Conservation (phyloP, 306 rosid species). For the Dicorynia guianensis region DNA sequence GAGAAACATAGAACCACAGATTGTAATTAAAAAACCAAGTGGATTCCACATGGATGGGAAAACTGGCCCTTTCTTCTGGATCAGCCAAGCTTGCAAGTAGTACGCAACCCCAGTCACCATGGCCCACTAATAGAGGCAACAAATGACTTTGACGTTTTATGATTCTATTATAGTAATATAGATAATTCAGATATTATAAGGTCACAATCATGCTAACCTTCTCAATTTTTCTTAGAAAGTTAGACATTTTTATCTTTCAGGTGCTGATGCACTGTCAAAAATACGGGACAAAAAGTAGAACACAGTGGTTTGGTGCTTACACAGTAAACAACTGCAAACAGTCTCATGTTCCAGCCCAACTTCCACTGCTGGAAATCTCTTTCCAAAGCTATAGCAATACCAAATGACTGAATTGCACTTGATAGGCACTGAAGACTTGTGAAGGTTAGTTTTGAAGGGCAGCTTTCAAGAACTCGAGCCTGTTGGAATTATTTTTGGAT, state of each 20-base stretch:
- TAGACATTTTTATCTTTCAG: too few species aligned
- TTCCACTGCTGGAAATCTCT: conserved; percentile 62
- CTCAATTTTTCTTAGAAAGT: too few species aligned
- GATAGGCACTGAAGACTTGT: conserved; percentile 54
- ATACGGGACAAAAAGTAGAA: too few species aligned
- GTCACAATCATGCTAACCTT: too few species aligned
- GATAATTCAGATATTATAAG: too few species aligned
- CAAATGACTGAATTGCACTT: conserved; percentile 60
- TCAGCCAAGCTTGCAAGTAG: conserved; percentile 43
- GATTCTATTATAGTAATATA: too few species aligned
- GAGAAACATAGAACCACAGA: conserved; percentile 24
- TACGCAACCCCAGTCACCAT: conserved; percentile 36
- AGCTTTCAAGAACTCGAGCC: conserved; percentile 54
- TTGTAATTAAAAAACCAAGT: conserved; percentile 33
- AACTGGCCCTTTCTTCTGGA: conserved; percentile 45
- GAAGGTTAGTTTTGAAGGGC: conserved; percentile 56
- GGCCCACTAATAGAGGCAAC: conserved; percentile 20
- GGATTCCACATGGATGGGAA: conserved; percentile 44
- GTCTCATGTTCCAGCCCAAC: conserved; percentile 58
- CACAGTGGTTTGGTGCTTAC: conserved; percentile 1
- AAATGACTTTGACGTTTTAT: neutral
- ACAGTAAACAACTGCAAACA: conserved; percentile 43
- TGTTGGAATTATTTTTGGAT: conserved; percentile 31
- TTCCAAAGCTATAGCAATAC: conserved; percentile 59
- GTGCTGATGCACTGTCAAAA: too few species aligned